Evolutionary conservation across 164 flowering plant genomes (phyloP).

Genomic region (Macadamia tetraphylla): DNA sequence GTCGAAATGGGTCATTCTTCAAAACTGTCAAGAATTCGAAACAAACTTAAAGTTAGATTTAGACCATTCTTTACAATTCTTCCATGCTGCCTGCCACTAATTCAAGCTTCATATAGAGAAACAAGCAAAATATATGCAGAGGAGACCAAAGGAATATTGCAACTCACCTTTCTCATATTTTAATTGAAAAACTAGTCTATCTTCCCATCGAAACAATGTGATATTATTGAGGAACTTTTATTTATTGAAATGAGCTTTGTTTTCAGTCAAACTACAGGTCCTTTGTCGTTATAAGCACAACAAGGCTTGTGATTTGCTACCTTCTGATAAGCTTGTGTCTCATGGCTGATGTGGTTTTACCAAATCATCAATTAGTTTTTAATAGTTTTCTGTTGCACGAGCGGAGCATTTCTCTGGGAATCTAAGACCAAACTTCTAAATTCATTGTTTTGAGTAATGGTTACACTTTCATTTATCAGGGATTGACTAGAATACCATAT

Average conservation of each 20-base stretch:
- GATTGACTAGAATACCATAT: not conserved
- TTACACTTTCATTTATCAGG: not conserved
- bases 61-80: too few species aligned
- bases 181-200: too few species aligned
- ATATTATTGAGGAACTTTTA: not conserved
- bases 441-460: not conserved
- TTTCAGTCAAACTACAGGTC: not conserved
- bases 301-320: not conserved
- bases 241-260: not conserved
- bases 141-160: not conserved
- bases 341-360: not conserved
- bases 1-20: too few species aligned
- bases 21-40: too few species aligned
- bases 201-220: not conserved
- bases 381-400: not conserved
- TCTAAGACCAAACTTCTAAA: not conserved
- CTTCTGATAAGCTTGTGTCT: not conserved
- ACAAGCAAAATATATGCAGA: not conserved
- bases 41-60: too few species aligned
- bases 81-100: too few species aligned
- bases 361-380: not conserved
- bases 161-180: not conserved
- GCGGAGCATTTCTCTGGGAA: not conserved
- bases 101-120: slow-evolving; percentile 3
- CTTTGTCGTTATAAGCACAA: not conserved